A percentile compares a stretch with the other conserved stretches of the same genome.
These are phyloP conservation scores for Fagopyrum homotropicum DNA, from an alignment of 148 eudicot species.

Conservation along the genomic window DNA sequence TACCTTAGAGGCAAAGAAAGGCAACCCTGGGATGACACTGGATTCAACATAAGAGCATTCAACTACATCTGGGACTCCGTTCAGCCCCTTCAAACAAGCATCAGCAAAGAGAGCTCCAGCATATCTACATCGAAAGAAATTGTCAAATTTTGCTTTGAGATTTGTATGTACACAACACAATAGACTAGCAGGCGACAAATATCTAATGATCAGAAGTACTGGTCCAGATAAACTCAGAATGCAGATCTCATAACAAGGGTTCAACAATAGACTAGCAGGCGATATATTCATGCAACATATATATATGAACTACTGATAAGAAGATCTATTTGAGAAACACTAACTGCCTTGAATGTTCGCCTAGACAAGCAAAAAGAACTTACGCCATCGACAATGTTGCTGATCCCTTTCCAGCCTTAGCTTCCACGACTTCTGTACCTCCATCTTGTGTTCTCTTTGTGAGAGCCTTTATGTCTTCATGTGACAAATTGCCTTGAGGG, in stretches of 20 bases:
- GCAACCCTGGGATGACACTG: slow-evolving; percentile 53
- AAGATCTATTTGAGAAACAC: not conserved
- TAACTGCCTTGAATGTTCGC: not conserved
- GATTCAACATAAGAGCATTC: slow-evolving; percentile 93
- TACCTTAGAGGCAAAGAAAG: slow-evolving; percentile 98
- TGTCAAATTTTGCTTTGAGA: not conserved
- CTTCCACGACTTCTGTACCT: slow-evolving; percentile 92
- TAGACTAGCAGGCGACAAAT: not conserved
- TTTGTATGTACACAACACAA: not conserved
- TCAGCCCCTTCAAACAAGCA: slow-evolving; percentile 98
- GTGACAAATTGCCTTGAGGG: slow-evolving; percentile 63
- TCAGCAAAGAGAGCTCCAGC: slow-evolving; percentile 97
- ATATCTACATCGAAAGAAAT: slow-evolving; percentile 39
- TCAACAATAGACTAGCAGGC: not conserved
- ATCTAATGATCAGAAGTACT: not conserved
- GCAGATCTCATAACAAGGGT: not conserved
- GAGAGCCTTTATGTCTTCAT: slow-evolving; percentile 47
- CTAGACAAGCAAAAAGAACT: slow-evolving; percentile 21
- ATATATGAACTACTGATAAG: not conserved
- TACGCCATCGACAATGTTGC: slow-evolving; percentile 99
- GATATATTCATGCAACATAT: not conserved
- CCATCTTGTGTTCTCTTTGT: slow-evolving; percentile 94
- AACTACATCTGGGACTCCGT: slow-evolving; percentile 92
- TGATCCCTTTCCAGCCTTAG: slow-evolving; percentile 99
- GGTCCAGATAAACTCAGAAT: not conserved